phyloP scores from a whole-genome alignment of 345 rosid species.

The Physaria fendleri region DNA sequence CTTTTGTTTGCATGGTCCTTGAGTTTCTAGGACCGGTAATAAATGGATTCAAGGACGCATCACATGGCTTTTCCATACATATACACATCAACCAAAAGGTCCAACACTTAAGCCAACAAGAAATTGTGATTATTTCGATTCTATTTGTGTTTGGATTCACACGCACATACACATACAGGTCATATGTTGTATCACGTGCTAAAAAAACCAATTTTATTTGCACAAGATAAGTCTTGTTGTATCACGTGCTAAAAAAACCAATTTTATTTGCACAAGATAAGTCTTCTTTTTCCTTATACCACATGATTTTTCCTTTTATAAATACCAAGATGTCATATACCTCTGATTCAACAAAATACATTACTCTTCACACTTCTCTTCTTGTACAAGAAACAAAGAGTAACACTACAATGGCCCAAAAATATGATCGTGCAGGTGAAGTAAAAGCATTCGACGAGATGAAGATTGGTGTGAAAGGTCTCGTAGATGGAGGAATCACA shows the following conservation, averaged over 20 bases:
- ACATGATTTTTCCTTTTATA: background rate
- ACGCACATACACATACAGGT: background rate
- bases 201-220: too few relatives aligned
- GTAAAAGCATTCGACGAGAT: slow-evolving; percentile 24
- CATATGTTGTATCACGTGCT: too few relatives aligned
- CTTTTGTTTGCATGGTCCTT: background rate
- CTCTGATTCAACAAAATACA: background rate
- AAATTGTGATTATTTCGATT: background rate
- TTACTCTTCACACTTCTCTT: background rate
- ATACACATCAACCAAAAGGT: background rate
- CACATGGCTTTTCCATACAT: background rate
- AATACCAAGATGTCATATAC: background rate
- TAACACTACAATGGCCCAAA: background rate
- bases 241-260: too few relatives aligned
- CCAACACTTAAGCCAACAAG: background rate
- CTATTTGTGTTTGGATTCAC: background rate
- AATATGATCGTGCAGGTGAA: slow-evolving; percentile 1
- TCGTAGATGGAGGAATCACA: slow-evolving; percentile 17
- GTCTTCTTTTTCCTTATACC: background rate
- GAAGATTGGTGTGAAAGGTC: slow-evolving; percentile 30
- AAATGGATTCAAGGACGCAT: background rate
- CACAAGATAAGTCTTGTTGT: too few relatives aligned
- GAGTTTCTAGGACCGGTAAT: background rate
- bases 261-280: too few relatives aligned
- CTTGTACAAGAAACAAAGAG: background rate